phyloP scores from a whole-genome alignment of 768 basidiomycete species.

The Punctularia strigosozonata region DNA sequence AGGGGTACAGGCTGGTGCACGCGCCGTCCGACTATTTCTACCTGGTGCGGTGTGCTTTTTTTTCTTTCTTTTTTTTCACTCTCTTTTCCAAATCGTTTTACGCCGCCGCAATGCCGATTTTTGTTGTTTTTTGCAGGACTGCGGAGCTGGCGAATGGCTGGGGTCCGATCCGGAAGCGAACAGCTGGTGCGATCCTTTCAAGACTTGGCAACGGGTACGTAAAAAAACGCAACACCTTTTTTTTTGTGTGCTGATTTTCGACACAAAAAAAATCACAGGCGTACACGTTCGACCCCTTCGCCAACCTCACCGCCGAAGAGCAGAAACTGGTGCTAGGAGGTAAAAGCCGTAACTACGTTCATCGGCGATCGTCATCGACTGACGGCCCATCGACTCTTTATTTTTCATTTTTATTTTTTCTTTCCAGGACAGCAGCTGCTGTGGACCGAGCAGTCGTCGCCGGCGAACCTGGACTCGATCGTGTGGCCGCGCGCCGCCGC shows the following conservation, averaged over 20 bases:
- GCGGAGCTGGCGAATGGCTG: slow-evolving; percentile 63
- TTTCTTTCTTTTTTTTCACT: no score
- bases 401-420: neutral
- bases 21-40: slow-evolving; percentile 71
- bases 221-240: no score
- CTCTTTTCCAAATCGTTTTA: no score
- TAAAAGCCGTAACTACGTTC: slow-evolving; percentile 14
- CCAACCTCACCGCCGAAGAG: slow-evolving; percentile 37
- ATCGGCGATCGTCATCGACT: neutral
- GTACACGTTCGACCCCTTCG: slow-evolving; percentile 63
- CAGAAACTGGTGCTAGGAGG: slow-evolving; percentile 57
- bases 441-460: slow-evolving; percentile 65
- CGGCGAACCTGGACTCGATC: slow-evolving; percentile 56
- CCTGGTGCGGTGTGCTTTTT: slow-evolving; percentile 30
- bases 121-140: slow-evolving; percentile 29
- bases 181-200: slow-evolving; percentile 73
- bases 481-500: slow-evolving; percentile 66
- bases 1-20: slow-evolving; percentile 54
- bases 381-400: neutral
- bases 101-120: neutral
- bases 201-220: slow-evolving; percentile 62
- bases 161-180: slow-evolving; percentile 38
- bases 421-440: slow-evolving; percentile 47
- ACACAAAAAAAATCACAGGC: slow-evolving; percentile 26
- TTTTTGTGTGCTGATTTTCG: no score